Evolutionary conservation across 768 basidiomycete genomes (phyloP), one percentile per base, ranked within the genome.

Genomic region (Holtermanniella nyarrowii): DNA sequence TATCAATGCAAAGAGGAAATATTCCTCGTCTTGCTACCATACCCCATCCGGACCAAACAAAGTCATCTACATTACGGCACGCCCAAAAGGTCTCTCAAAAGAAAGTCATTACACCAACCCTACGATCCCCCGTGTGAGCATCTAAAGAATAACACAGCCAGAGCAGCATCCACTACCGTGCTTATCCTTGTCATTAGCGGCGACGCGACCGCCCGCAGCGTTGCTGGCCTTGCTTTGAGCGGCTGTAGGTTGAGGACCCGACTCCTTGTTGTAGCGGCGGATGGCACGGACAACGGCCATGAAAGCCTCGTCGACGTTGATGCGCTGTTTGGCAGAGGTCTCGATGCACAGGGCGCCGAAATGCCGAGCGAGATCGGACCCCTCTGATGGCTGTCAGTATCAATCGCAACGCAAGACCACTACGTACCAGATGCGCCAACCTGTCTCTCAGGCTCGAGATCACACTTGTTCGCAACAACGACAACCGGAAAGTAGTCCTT

Each of bases 241-340:
- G 3, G 61, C 44, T 10, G 52, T 51, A 44, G 61, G 62, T 26
- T 62, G 62, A 12, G 65, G 68, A 20, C 66, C 63, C 16, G 66
- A 68, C 50, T 71, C 70, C 78, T 87, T 88, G 77, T 91, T 95
- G 70, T 88, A 90, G 70, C 84, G 84, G 66, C 89, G 79, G 63
- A 95, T 95, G 72, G 90, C 87, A 26, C 90, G 82, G 25, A 97
- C 89, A 59, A 97, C 84, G 56, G 85, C 84, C 63, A 79, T 82
- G 75, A 97, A 96, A 12, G 88, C 88, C 74, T 95, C 88, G 60
- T 96, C 91, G 50, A 97, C 90, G 62, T 95, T 95, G 75, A 91
- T 88, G 48, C 91, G 80, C 65, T 90, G 85, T 74, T 95, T 95
- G 42, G 90, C 91, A 3, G 91, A 96, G 0, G 89, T 93, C 72